These are phyloP conservation scores for Apiotrichum domesticum DNA, from an alignment of 1,284 basidiomycete genomes.

Conservation along the genomic window DNA sequence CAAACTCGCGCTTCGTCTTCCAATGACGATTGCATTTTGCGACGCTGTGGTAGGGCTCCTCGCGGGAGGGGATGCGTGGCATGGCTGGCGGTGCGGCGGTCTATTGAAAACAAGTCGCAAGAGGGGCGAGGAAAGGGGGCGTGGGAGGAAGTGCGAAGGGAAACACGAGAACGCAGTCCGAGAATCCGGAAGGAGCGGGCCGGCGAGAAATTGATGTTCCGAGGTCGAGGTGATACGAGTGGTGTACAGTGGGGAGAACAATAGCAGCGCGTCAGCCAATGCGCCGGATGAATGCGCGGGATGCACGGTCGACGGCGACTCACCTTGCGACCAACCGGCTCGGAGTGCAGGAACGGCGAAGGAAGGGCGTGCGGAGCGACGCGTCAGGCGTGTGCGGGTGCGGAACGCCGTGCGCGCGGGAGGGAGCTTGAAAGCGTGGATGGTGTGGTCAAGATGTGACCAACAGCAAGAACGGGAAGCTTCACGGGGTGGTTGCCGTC, in stretches of 20 bases:
- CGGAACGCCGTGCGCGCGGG: neutral
- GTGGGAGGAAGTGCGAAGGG: no score
- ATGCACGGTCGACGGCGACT: constrained; percentile 1
- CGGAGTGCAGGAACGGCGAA: neutral
- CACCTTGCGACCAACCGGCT: neutral
- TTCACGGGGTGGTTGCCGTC: no score
- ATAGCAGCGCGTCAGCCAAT: neutral
- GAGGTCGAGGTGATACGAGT: neutral
- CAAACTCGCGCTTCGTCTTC: constrained; percentile 53
- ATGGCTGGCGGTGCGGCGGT: constrained; percentile 25
- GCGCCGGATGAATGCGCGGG: neutral
- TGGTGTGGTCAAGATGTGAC: neutral
- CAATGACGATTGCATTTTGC: constrained; percentile 52
- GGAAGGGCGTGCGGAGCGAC: neutral
- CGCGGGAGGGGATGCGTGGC: constrained; percentile 52
- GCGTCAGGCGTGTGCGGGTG: neutral
- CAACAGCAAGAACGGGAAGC: neutral
- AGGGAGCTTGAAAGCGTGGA: neutral
- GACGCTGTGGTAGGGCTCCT: constrained; percentile 52
- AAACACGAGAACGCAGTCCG: no score
- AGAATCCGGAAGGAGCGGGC: no score
- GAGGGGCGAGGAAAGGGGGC: neutral
- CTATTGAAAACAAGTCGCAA: no score
- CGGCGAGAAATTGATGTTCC: no score
- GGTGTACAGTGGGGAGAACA: neutral